Base-by-base conservation (phyloP, 345 rosid genomes). In the Eutrema japonicum region DNA sequence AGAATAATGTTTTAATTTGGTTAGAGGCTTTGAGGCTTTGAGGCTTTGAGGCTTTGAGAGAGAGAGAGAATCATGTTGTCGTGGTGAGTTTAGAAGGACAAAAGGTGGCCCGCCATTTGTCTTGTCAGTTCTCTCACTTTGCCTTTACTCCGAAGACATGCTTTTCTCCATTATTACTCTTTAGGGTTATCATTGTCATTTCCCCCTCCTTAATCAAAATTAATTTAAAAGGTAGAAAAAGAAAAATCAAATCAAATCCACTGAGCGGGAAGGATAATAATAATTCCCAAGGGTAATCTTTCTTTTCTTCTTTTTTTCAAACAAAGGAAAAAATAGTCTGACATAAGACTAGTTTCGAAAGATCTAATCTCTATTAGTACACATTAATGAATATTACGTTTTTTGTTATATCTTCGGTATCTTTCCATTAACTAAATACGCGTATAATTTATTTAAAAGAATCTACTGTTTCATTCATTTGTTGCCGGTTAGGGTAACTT, bases 71-170 rank as follows among this genome's bases (percentile, higher is more conserved):
- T 77, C 54, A 77, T 77, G 22, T 6, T 63, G 61, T 64, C 71
- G 71, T 70, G 80, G 71, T 57, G 66, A n/a, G 66, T 54, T 64
- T 16, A 16, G 16, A 16, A 16, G 16, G 16, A 16, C 16, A 55
- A 12, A 64, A 71, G 76, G 50, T 77, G 76, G 72, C 80, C 80
- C 80, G 51, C 58, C 62, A 64, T 64, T 29, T 70, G 75, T 64
- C 80, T 59, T 75, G 33, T 77, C 67, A 70, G 66, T 56, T 16
- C 16, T 54, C 72, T 77, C 80, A 70, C 76, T 77, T 77, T 64
- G 42, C 56, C 80, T 77, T 77, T 77, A 70, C 76, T 77, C 62
- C 71, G 41, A 71, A 77, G 76, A 77, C 80, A 77, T 77, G 72
- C 73, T 71, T 70, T 50, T 76, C 64, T 76, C 64, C 75, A 76